Percentiles rank a stretch among this genome's conserved stretches.
Conservation (phyloP, 1,284 basidiomycete genomes). For the Kwoniella shivajii region DNA sequence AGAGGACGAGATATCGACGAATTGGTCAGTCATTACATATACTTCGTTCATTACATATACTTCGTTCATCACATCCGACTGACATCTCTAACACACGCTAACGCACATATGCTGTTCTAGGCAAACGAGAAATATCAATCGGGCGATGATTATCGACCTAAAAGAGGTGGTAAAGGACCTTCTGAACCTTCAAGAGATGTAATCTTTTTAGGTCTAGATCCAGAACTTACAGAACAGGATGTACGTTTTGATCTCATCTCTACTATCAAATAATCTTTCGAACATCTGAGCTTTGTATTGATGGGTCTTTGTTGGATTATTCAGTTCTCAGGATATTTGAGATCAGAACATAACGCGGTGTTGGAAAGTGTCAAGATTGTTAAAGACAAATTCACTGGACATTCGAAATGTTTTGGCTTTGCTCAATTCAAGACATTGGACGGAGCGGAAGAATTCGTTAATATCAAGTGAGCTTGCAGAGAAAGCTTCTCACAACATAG, state of each 20-base stretch:
- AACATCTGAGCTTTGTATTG: too few relatives aligned
- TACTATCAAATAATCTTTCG: neutral
- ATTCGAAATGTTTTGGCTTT: conserved; percentile 90
- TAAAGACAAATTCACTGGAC: conserved; percentile 86
- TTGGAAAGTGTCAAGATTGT: conserved; percentile 75
- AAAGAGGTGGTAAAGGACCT: conserved; percentile 15
- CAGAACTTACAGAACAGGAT: conserved; percentile 84
- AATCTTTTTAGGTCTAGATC: conserved; percentile 86
- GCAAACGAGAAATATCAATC: conserved; percentile 1
- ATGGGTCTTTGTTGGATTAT: neutral
- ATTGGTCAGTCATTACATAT: conserved; percentile 19
- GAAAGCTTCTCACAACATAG: too few relatives aligned
- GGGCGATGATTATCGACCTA: neutral
- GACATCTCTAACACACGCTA: neutral
- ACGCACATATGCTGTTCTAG: neutral
- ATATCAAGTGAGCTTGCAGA: conserved; percentile 61
- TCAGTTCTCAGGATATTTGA: conserved; percentile 76
- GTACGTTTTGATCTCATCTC: conserved; percentile 64
- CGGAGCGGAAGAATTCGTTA: conserved; percentile 82
- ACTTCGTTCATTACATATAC: too few relatives aligned
- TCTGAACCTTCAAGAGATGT: conserved; percentile 60
- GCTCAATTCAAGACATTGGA: conserved; percentile 82
- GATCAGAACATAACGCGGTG: conserved; percentile 60
- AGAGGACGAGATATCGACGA: conserved; percentile 32
- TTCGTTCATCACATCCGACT: neutral